Conservation (phyloP, 768 basidiomycete genomes). For the Crucibulum laeve region DNA sequence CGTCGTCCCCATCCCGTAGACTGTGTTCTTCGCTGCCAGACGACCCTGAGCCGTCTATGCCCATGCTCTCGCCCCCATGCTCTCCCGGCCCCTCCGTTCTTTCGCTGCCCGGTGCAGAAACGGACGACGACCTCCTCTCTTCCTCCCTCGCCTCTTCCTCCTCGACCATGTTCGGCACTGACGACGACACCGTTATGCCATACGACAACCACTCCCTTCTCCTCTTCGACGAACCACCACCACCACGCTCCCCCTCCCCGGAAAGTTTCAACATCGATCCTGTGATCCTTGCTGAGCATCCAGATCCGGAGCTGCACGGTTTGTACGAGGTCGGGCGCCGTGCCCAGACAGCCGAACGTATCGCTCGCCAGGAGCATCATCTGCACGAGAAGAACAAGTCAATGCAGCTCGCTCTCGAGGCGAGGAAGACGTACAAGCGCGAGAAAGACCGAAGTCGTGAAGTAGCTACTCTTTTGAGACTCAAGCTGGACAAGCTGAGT, state of each 20-base stretch:
- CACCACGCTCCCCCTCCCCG: slow-evolving; percentile 38
- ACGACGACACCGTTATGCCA: too few species aligned
- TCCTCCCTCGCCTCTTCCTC: slow-evolving; percentile 33
- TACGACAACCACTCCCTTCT: too few species aligned
- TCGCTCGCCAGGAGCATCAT: slow-evolving; percentile 13
- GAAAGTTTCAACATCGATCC: slow-evolving; percentile 34
- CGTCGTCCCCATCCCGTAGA: background rate
- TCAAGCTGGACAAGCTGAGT: slow-evolving; percentile 37
- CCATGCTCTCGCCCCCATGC: slow-evolving; percentile 10
- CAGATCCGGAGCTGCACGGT: slow-evolving; percentile 32
- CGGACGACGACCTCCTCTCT: slow-evolving; percentile 20
- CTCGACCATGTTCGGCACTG: slow-evolving; percentile 37
- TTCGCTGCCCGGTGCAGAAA: slow-evolving; percentile 29
- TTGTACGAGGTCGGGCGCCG: slow-evolving; percentile 33
- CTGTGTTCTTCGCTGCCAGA: background rate
- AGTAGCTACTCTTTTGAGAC: slow-evolving; percentile 47
- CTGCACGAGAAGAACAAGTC: slow-evolving; percentile 27
- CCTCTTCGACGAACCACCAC: too few species aligned
- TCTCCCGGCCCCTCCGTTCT: slow-evolving; percentile 19
- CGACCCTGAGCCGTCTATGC: slow-evolving; percentile 4
- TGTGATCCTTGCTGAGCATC: slow-evolving; percentile 15
- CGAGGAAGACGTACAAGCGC: slow-evolving; percentile 38
- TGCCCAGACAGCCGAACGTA: slow-evolving; percentile 14
- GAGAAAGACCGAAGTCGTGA: slow-evolving; percentile 55
- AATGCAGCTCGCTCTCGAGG: slow-evolving; percentile 35